These are phyloP conservation scores for Alternaria consortialis DNA, from an alignment of 2,329 filamentous ascomycete genomes.

Conservation along the genomic window DNA sequence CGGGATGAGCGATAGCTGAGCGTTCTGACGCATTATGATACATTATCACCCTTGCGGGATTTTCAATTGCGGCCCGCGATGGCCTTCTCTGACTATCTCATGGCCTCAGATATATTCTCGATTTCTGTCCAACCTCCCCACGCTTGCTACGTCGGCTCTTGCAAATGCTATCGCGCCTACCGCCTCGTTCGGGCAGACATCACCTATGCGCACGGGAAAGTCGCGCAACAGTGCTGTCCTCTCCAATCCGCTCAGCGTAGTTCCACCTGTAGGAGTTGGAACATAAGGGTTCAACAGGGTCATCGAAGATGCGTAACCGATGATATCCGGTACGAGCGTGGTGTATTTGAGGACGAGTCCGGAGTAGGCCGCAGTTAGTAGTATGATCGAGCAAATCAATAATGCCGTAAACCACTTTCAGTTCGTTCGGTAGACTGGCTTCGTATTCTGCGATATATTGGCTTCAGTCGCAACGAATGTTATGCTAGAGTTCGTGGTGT, in stretches of 20 bases:
- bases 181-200: conserved; percentile 39
- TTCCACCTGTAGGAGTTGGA: conserved; percentile 11
- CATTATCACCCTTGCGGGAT: background rate
- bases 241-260: conserved; percentile 24
- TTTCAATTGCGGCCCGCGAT: fast-evolving
- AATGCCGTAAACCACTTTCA: conserved; percentile 41
- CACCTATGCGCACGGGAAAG: conserved; percentile 37
- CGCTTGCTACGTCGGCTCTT: conserved; percentile 27
- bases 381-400: conserved; percentile 33
- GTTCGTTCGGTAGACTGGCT: conserved; percentile 28
- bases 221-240: conserved; percentile 33
- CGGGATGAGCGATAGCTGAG: background rate
- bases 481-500: background rate
- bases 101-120: conserved; percentile 34
- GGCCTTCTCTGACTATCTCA: no score
- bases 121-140: conserved; percentile 27
- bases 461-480: conserved; percentile 30
- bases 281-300: conserved; percentile 14
- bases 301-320: conserved; percentile 35
- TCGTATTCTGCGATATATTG: conserved; percentile 2
- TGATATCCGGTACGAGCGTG: conserved; percentile 35
- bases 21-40: background rate
- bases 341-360: conserved; percentile 40
- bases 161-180: conserved; percentile 41
- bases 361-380: conserved; percentile 36